Base-by-base conservation (phyloP, 31 red algal species). In the Asparagopsis taxiformis region DNA sequence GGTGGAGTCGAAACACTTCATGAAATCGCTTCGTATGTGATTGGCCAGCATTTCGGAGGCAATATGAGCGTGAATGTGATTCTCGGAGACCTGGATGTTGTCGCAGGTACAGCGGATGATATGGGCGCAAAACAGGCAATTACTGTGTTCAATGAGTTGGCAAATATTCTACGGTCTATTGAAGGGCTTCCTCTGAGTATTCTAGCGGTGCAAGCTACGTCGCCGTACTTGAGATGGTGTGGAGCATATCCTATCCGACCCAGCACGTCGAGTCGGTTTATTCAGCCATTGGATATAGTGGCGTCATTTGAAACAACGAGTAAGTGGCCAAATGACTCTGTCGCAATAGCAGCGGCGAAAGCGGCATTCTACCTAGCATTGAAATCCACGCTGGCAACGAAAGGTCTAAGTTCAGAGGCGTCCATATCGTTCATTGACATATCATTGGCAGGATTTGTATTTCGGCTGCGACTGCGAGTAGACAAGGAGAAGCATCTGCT, bases 361-460 rank as follows among this genome's bases (percentile, higher is more conserved):
- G 79, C 79, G 41, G 66, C 39, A 5, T 84, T 84, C 60, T 84
- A 84, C 68, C 51, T 71, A 24, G 53, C 79, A 7, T 44, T 84
- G 56, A 84, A 84, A 26, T 20, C 56, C 37, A 59, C 56, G 26
- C 44, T 84, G 9, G 79, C 67, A 31, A 55, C 59, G 34, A 58
- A 60, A 55, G 79, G 79, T 28, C 51, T 84, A 15, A 23, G 9
- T 29, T 70, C 79, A 21, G 57, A 56, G 26, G 56, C 68, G 3
- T 73, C 79, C 16, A 66, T 84, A n/a, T 84, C 68, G 24, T 84
- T 72, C 59, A 29, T 73, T 0, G 79, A 84, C 56, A 84, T 84
- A 32, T 50, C 43, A 13, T 30, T 84, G 15, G 55, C 24, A 7
- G 79, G 57, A 43, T 84, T 84, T 50, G 79, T 64, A 34, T 84